These are phyloP conservation scores for Geum urbanum DNA, from an alignment of 306 rosid genomes.

Conservation along the genomic window DNA sequence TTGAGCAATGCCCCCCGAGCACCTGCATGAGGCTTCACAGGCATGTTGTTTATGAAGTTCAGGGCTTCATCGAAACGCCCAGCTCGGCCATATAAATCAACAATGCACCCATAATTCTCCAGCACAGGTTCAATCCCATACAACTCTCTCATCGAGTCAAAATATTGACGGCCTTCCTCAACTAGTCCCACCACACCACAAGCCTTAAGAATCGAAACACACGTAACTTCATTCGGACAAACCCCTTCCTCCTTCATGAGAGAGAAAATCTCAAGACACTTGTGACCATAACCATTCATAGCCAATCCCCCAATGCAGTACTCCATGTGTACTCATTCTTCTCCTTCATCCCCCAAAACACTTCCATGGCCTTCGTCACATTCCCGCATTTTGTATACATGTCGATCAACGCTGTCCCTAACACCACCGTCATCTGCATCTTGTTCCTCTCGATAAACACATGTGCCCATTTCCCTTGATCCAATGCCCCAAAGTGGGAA, in stretches of 20 bases:
- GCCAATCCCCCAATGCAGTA: slow-evolving; percentile 57
- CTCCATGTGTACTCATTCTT: slow-evolving; percentile 62
- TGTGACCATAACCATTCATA: slow-evolving; percentile 53
- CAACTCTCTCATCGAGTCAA: slow-evolving; percentile 42
- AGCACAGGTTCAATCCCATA: slow-evolving; percentile 48
- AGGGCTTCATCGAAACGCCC: slow-evolving; percentile 56
- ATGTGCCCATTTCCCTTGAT: slow-evolving; percentile 65
- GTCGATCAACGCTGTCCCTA: slow-evolving; percentile 57
- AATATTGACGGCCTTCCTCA: slow-evolving; percentile 44
- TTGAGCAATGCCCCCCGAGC: slow-evolving; percentile 69
- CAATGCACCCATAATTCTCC: slow-evolving; percentile 63
- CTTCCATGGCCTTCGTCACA: slow-evolving; percentile 54
- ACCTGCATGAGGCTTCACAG: slow-evolving; percentile 52
- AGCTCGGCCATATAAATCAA: slow-evolving; percentile 57
- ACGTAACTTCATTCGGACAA: slow-evolving; percentile 46
- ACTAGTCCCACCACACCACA: slow-evolving; percentile 61
- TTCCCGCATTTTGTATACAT: slow-evolving; percentile 65
- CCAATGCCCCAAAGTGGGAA: slow-evolving; percentile 52
- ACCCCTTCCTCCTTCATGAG: slow-evolving; percentile 43
- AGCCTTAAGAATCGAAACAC: slow-evolving; percentile 45
- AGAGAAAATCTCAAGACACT: slow-evolving; percentile 45
- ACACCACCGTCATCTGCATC: slow-evolving; percentile 36
- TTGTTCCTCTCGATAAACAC: slow-evolving; percentile 46
- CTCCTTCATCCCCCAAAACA: slow-evolving; percentile 53
- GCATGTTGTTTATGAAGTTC: slow-evolving; percentile 51